A percentile compares a stretch with the other conserved stretches of the same genome.
These are phyloP conservation scores for Blumeriella jaapii DNA, from an alignment of 2,329 filamentous ascomycete species.

Conservation along the genomic window DNA sequence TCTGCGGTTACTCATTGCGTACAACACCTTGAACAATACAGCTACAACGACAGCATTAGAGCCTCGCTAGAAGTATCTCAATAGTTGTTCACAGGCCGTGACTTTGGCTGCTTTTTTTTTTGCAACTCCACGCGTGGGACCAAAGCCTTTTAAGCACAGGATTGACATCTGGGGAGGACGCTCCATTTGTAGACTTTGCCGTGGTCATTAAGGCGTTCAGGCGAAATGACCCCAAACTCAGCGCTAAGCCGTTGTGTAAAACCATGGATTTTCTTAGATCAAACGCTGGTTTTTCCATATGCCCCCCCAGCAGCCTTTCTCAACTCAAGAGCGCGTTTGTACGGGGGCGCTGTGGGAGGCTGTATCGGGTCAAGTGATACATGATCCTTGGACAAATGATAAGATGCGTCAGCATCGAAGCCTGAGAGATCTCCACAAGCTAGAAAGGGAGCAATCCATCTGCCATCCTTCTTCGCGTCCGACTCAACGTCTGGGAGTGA, in stretches of 20 bases:
- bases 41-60: too few relatives aligned
- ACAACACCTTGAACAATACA: too few relatives aligned
- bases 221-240: constrained; percentile 3
- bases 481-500: constrained; percentile 21
- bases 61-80: too few relatives aligned
- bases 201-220: not conserved
- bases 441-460: constrained; percentile 89
- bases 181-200: not conserved
- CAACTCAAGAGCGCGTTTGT: constrained; percentile 81
- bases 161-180: too few relatives aligned
- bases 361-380: constrained; percentile 86
- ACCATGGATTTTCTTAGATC: not conserved
- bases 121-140: too few relatives aligned
- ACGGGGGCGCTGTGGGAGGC: constrained; percentile 89
- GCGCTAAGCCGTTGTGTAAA: constrained; percentile 7
- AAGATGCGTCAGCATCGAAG: constrained; percentile 93
- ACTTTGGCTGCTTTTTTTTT: too few relatives aligned
- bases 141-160: too few relatives aligned
- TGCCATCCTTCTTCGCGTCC: constrained; percentile 36
- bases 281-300: constrained; percentile 15
- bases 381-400: constrained; percentile 75
- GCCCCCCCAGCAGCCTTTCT: constrained; percentile 64
- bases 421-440: constrained; percentile 93
- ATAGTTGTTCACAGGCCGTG: too few relatives aligned
- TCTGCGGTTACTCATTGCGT: too few relatives aligned